phyloP scores from a whole-genome alignment of 192 early-diverging fungal genomes.

The Allomyces arbusculus region DNA sequence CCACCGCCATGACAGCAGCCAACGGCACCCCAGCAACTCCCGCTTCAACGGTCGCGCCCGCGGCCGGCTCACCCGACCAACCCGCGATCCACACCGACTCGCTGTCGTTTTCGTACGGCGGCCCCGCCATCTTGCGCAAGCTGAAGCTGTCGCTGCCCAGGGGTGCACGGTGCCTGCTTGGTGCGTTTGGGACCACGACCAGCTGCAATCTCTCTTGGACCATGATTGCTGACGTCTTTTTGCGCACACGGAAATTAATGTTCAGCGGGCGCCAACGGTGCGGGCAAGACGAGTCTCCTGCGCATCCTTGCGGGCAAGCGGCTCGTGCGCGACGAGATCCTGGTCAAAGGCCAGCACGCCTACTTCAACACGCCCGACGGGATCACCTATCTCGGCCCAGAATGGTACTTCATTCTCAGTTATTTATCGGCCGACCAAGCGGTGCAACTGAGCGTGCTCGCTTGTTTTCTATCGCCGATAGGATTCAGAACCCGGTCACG shows the following conservation, averaged over 20 bases:
- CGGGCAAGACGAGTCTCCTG: constrained; percentile 27
- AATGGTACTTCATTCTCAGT: no score
- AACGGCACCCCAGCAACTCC: no score
- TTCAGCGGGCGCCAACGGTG: constrained; percentile 55
- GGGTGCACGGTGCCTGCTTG: neutral
- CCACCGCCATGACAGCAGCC: no score
- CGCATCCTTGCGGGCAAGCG: constrained; percentile 51
- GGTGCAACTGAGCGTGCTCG: no score
- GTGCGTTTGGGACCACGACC: neutral
- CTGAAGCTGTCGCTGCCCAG: neutral
- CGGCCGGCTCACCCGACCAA: no score
- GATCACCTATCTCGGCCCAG: no score
- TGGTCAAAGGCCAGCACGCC: constrained; percentile 38
- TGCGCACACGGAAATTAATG: constrained; percentile 29
- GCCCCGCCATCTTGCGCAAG: neutral
- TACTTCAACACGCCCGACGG: constrained; percentile 36
- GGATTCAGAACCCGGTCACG: constrained; percentile 53
- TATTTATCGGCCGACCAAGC: no score
- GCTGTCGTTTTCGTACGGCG: neutral
- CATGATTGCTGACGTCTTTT: no score
- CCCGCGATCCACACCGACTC: neutral
- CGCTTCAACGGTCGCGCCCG: no score
- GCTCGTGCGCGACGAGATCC: constrained; percentile 27
- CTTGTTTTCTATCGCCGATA: constrained; percentile 26
- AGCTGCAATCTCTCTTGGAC: no score